A percentile compares a stretch with the other conserved stretches of the same genome.
Evolutionary conservation across 75 land plant genomes (phyloP).

Genomic region (Gnetum montanum): DNA sequence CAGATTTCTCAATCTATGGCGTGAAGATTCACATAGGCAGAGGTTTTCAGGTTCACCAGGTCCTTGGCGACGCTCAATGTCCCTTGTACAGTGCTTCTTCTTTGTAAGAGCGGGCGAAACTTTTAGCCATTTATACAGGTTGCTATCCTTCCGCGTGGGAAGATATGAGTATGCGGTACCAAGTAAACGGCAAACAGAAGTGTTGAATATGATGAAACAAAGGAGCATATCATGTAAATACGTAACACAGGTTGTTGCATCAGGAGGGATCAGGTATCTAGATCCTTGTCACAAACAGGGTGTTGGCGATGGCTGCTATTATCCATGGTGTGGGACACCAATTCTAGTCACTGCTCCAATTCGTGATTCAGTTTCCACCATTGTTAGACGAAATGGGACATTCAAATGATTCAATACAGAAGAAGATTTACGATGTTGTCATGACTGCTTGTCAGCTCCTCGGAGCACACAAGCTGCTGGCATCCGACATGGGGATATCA

Average conservation of each 20-base stretch:
- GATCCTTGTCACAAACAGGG: constrained; percentile 51
- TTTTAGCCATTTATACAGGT: constrained; percentile 56
- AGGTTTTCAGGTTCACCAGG: constrained; percentile 31
- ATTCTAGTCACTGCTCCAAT: constrained; percentile 65
- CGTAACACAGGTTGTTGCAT: constrained; percentile 58
- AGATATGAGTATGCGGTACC: constrained; percentile 83
- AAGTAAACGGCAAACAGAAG: constrained; percentile 80
- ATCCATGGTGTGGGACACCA: constrained; percentile 82
- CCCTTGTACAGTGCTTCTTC: constrained; percentile 44
- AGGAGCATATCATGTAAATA: constrained; percentile 54
- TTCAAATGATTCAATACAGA: constrained; percentile 55
- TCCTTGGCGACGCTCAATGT: constrained; percentile 23
- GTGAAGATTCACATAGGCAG: background rate
- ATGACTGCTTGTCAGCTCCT: constrained; percentile 75
- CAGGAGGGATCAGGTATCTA: constrained; percentile 58
- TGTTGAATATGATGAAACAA: constrained; percentile 63
- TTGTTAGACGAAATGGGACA: constrained; percentile 33
- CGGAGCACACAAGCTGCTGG: constrained; percentile 47
- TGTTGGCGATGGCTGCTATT: constrained; percentile 61
- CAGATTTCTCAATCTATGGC: too few relatives aligned
- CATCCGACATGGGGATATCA: constrained; percentile 79
- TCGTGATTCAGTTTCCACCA: constrained; percentile 44
- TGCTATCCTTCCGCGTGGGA: constrained; percentile 74
- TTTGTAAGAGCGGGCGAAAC: constrained; percentile 33
- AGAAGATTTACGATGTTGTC: constrained; percentile 74